Evolutionary conservation across 441 rosid species (phyloP).

Genomic region (Euphorbia neoarborescens): DNA sequence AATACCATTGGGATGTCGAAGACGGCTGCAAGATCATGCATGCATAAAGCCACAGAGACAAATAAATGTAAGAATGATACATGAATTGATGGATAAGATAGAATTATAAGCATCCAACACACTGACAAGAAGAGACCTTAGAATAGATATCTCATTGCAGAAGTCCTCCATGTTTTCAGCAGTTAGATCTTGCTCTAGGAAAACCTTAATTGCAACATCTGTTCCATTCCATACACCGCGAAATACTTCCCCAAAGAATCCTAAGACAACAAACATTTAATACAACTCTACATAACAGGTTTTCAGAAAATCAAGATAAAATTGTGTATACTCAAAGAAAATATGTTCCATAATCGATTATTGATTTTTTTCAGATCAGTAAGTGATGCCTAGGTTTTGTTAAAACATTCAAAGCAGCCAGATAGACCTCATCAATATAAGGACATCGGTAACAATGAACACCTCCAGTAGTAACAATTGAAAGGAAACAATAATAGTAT

Average conservation of each 20-base stretch:
- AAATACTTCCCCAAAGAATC: conserved; percentile 96
- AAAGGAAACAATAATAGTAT: neutral
- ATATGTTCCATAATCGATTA: neutral
- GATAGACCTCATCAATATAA: neutral
- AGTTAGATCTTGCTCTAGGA: conserved; percentile 95
- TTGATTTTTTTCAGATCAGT: neutral
- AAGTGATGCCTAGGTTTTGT: neutral
- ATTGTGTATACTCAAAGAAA: neutral
- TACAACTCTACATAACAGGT: neutral
- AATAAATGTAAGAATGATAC: conserved; percentile 31
- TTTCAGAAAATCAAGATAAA: neutral
- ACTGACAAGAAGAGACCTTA: conserved; percentile 50
- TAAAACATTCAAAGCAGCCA: neutral
- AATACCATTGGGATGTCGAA: conserved; percentile 96
- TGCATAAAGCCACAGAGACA: conserved; percentile 23
- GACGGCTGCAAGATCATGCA: conserved; percentile 56
- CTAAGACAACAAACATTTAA: conserved; percentile 26
- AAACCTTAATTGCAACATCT: conserved; percentile 94
- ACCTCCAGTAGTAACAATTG: neutral
- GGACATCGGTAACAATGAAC: neutral
- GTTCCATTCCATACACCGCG: conserved; percentile 98
- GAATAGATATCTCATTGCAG: conserved; percentile 94
- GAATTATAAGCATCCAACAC: conserved; percentile 19
- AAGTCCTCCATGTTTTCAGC: conserved; percentile 98
- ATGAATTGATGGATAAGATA: conserved; percentile 12